These are phyloP conservation scores for Spiraea crenata DNA, from an alignment of 331 rosid species.

Conservation along the genomic window DNA sequence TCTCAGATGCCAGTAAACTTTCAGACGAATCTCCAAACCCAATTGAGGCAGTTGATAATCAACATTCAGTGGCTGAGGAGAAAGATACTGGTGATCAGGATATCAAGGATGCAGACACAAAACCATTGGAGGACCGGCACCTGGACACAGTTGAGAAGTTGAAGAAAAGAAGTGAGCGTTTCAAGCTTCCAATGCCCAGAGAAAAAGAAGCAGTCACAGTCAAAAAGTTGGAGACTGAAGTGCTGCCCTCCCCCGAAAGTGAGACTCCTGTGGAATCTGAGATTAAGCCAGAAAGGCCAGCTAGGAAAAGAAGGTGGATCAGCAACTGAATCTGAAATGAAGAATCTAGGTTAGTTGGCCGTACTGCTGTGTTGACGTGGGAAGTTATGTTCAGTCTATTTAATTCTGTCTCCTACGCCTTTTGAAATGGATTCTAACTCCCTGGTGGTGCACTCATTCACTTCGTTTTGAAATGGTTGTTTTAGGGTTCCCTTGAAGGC, in stretches of 20 bases:
- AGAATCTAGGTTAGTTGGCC: constrained; percentile 18
- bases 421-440: constrained; percentile 14
- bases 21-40: constrained; percentile 52
- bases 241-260: constrained; percentile 55
- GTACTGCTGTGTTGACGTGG: constrained; percentile 16
- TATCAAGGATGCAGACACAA: constrained; percentile 34
- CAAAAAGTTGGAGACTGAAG: constrained; percentile 77
- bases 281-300: constrained; percentile 89
- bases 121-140: constrained; percentile 58
- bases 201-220: constrained; percentile 67
- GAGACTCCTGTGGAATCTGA: constrained; percentile 63
- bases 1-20: constrained; percentile 59
- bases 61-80: constrained; percentile 50
- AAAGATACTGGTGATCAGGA: constrained; percentile 65
- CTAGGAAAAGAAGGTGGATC: constrained; percentile 96
- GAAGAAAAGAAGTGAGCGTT: constrained; percentile 96
- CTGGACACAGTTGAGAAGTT: constrained; percentile 96
- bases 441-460: constrained; percentile 29
- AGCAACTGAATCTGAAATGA: constrained; percentile 41
- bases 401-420: neutral
- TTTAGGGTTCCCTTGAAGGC: constrained; percentile 39
- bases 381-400: constrained; percentile 22
- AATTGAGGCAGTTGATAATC: constrained; percentile 43
- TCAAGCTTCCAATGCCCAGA: constrained; percentile 96
- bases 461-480: constrained; percentile 20